These are phyloP conservation scores for Poronia punctata DNA, from an alignment of 495 filamentous ascomycete species.

Conservation along the genomic window DNA sequence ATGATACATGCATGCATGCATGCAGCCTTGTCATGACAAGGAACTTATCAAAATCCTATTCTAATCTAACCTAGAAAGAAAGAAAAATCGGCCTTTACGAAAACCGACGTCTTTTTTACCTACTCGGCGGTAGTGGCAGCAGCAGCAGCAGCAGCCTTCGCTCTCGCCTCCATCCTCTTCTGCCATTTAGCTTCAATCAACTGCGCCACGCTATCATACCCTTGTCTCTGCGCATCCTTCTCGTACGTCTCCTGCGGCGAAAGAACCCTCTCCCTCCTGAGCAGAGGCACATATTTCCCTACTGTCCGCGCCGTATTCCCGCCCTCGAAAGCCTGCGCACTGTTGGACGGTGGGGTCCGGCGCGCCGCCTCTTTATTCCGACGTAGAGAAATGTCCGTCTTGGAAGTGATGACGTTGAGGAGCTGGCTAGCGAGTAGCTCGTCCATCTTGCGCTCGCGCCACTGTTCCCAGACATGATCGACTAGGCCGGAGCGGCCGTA, in stretches of 20 bases:
- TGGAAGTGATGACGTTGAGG: slow-evolving; percentile 52
- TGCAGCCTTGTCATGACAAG: no score
- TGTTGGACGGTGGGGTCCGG: slow-evolving; percentile 16
- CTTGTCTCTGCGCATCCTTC: slow-evolving; percentile 65
- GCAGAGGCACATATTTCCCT: slow-evolving; percentile 65
- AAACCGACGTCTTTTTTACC: slow-evolving; percentile 2
- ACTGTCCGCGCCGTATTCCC: slow-evolving; percentile 49
- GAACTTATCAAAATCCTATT: no score
- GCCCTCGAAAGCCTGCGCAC: slow-evolving; percentile 65
- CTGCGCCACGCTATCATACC: slow-evolving; percentile 41
- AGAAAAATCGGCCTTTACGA: no score
- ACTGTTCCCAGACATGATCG: slow-evolving; percentile 69
- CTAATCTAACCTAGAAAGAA: no score
- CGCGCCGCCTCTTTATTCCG: slow-evolving; percentile 10
- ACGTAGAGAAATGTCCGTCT: slow-evolving; percentile 33
- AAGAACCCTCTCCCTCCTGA: slow-evolving; percentile 58
- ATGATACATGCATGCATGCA: background rate
- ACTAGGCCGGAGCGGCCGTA: slow-evolving; percentile 61
- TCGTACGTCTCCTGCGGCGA: slow-evolving; percentile 67
- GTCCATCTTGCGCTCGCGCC: slow-evolving; percentile 81
- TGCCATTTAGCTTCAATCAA: slow-evolving; percentile 27
- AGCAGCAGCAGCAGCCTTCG: slow-evolving; percentile 12
- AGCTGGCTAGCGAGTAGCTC: slow-evolving; percentile 69
- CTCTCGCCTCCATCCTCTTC: slow-evolving; percentile 19
- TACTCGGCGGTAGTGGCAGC: slow-evolving; percentile 3